These are phyloP conservation scores for Clonostachys byssicola DNA, from an alignment of 2,329 filamentous ascomycete species.

Conservation along the genomic window DNA sequence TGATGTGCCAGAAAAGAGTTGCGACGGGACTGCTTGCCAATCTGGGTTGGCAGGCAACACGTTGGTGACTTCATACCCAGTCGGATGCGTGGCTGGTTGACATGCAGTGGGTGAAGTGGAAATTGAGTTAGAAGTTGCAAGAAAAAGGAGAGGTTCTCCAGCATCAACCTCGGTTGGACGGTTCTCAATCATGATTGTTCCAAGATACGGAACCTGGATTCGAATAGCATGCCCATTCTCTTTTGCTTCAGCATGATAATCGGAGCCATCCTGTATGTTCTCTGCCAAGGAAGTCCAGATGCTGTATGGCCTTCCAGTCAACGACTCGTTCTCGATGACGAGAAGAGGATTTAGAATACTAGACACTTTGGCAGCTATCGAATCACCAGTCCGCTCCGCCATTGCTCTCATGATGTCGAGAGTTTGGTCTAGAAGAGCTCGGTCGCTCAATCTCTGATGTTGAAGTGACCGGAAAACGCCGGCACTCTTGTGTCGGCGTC, in stretches of 20 bases:
- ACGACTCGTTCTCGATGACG: not conserved
- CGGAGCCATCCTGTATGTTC: not conserved
- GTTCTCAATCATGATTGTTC: not conserved
- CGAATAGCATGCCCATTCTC: too few relatives aligned
- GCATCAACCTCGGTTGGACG: too few relatives aligned
- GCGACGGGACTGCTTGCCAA: too few relatives aligned
- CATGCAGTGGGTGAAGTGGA: too few relatives aligned
- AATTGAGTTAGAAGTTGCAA: too few relatives aligned
- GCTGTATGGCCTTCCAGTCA: not conserved
- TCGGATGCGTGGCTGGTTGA: too few relatives aligned
- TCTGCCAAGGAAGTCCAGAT: not conserved
- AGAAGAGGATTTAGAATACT: not conserved
- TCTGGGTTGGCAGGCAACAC: too few relatives aligned
- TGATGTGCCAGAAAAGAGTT: too few relatives aligned
- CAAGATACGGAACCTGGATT: not conserved
- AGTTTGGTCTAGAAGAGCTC: not conserved
- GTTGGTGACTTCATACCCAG: too few relatives aligned
- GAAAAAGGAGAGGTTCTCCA: too few relatives aligned
- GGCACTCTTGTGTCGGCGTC: not conserved
- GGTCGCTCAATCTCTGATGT: not conserved
- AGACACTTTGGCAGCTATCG: not conserved
- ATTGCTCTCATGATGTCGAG: not conserved
- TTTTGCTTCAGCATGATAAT: not conserved
- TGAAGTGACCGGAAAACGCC: not conserved
- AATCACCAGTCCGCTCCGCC: not conserved